These are phyloP conservation scores for Tricholoma furcatifolium DNA, from an alignment of 768 basidiomycete genomes.

Conservation along the genomic window DNA sequence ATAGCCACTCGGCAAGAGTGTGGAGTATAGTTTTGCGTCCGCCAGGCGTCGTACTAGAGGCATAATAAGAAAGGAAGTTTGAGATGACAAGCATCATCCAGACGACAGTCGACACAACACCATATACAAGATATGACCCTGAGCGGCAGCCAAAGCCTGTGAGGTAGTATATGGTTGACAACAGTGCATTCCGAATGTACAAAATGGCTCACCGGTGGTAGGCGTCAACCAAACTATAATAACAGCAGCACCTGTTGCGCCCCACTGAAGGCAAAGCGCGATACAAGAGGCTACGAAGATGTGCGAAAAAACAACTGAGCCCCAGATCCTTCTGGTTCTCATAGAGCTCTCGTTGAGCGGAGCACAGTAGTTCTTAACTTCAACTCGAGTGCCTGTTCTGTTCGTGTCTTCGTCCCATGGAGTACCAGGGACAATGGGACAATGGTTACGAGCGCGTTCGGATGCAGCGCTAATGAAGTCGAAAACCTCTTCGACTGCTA, in stretches of 20 bases:
- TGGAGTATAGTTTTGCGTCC: background rate
- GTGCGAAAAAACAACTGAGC: slow-evolving; percentile 19
- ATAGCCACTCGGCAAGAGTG: slow-evolving; percentile 12
- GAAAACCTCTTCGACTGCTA: slow-evolving; percentile 23
- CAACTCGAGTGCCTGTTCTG: slow-evolving; percentile 16
- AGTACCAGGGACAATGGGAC: slow-evolving; percentile 15
- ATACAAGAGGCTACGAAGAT: slow-evolving; percentile 19
- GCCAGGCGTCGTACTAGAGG: too few relatives aligned
- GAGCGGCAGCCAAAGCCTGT: slow-evolving; percentile 34
- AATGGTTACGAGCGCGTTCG: slow-evolving; percentile 14
- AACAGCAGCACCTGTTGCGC: slow-evolving; percentile 26
- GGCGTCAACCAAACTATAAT: slow-evolving; percentile 26
- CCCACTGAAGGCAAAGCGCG: slow-evolving; percentile 27
- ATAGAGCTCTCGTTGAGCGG: too few relatives aligned
- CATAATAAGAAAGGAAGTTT: slow-evolving; percentile 27
- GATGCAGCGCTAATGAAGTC: slow-evolving; percentile 24
- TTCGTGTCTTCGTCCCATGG: slow-evolving; percentile 20
- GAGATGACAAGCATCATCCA: slow-evolving; percentile 31
- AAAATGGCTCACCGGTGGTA: slow-evolving; percentile 16
- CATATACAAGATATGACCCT: slow-evolving; percentile 30
- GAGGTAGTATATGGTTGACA: background rate
- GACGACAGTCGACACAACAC: slow-evolving; percentile 27
- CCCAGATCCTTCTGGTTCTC: too few relatives aligned
- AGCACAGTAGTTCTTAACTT: slow-evolving; percentile 21
- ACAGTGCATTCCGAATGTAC: too few relatives aligned